phyloP scores from a whole-genome alignment of 139 green algal genomes.

The Chlorella sp. region DNA sequence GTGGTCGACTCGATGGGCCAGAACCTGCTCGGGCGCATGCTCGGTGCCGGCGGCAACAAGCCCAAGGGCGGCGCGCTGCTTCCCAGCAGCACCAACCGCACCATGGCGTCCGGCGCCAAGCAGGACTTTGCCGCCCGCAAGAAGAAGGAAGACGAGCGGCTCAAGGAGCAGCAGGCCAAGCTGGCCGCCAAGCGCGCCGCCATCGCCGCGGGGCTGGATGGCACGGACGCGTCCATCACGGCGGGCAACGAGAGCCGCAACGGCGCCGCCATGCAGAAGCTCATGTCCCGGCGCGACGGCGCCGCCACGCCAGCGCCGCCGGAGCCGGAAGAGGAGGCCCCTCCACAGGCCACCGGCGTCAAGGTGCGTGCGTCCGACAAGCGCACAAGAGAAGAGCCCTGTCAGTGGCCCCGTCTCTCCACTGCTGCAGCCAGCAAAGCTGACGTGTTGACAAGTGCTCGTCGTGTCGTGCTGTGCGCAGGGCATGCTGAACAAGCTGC shows the following conservation, averaged over 20 bases:
- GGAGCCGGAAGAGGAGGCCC: background rate
- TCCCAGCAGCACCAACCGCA: slow-evolving; percentile 5
- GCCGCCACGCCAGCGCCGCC: no score
- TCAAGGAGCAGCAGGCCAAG: background rate
- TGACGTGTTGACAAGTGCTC: background rate
- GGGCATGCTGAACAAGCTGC: background rate
- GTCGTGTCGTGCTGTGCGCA: background rate
- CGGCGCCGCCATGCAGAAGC: background rate
- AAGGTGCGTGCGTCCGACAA: background rate
- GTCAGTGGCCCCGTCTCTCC: no score
- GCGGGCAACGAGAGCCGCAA: background rate
- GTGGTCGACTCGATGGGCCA: background rate
- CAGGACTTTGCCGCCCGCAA: background rate
- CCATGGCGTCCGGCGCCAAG: background rate
- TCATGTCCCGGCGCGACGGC: background rate
- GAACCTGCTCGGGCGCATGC: no score
- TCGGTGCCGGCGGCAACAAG: background rate
- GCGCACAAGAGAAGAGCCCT: no score
- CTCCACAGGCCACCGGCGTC: background rate
- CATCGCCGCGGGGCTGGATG: background rate
- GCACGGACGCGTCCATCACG: no score
- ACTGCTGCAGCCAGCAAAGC: background rate
- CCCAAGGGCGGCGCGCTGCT: background rate
- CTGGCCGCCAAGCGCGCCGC: background rate
- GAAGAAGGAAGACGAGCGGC: background rate